Evolutionary conservation across 2,329 filamentous ascomycete genomes (phyloP).

Genomic region (Sporothrix brasiliensis): DNA sequence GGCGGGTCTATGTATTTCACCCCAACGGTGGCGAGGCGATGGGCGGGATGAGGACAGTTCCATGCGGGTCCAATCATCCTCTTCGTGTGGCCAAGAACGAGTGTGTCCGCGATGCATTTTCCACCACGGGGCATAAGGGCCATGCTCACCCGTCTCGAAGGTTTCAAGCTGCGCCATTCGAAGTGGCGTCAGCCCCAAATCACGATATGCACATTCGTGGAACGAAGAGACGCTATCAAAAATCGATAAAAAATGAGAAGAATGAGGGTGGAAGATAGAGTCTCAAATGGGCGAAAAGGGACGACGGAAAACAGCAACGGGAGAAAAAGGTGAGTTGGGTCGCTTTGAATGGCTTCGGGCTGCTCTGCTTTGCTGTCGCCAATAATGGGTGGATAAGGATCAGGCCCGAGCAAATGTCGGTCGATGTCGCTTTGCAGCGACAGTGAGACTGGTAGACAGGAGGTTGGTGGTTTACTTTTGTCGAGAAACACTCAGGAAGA

Average conservation of each 20-base stretch:
- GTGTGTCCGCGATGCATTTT: slow-evolving; percentile 37
- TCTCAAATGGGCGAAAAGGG: not conserved
- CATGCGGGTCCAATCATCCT: slow-evolving; percentile 41
- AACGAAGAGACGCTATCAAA: slow-evolving; percentile 1
- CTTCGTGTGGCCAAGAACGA: slow-evolving; percentile 35
- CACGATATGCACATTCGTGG: slow-evolving; percentile 35
- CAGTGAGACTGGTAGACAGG: not conserved
- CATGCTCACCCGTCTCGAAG: slow-evolving; percentile 38
- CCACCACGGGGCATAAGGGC: slow-evolving; percentile 38
- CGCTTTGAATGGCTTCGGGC: not conserved
- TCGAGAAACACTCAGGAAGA: slow-evolving; percentile 5
- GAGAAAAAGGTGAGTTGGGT: slow-evolving; percentile 15
- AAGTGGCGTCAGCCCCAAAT: slow-evolving; percentile 39
- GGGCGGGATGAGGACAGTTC: slow-evolving; percentile 38
- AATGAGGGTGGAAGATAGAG: not conserved
- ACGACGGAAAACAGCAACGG: not conserved
- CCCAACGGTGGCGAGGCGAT: slow-evolving; percentile 41
- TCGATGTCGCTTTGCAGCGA: slow-evolving; percentile 15
- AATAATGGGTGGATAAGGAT: slow-evolving; percentile 15
- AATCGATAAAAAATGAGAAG: not conserved
- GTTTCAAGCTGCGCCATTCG: slow-evolving; percentile 43
- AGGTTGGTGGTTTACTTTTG: slow-evolving; percentile 4
- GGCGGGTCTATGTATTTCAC: slow-evolving; percentile 39
- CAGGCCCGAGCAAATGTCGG: not conserved
- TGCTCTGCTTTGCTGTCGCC: slow-evolving; percentile 8